Conservation (phyloP, 2,329 filamentous ascomycete genomes). For the Monosporascus ibericus region DNA sequence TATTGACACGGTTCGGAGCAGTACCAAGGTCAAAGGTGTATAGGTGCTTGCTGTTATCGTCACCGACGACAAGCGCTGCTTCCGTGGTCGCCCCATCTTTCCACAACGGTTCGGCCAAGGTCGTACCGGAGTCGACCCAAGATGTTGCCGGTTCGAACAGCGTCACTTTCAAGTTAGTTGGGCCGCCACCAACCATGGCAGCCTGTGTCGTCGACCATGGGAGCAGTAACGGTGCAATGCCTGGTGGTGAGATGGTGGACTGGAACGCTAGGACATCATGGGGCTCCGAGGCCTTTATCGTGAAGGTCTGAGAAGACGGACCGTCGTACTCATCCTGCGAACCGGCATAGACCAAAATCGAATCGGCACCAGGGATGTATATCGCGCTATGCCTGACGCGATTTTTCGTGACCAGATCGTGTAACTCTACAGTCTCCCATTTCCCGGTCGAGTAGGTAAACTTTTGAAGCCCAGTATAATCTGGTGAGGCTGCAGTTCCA, state of each 20-base stretch:
- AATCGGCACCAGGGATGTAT: conserved; percentile 64
- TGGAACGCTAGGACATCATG: conserved; percentile 55
- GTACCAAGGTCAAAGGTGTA: conserved; percentile 70
- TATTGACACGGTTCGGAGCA: conserved; percentile 69
- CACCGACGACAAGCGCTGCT: conserved; percentile 60
- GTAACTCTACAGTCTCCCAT: conserved; percentile 43
- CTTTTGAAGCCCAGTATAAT: conserved; percentile 71
- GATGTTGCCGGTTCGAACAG: conserved; percentile 58
- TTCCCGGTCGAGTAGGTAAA: conserved; percentile 48
- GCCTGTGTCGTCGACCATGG: conserved; percentile 66
- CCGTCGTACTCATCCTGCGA: conserved; percentile 52
- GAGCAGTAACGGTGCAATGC: conserved; percentile 64
- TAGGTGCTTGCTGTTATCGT: conserved; percentile 72
- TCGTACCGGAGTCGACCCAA: conserved; percentile 64
- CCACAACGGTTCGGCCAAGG: conserved; percentile 53
- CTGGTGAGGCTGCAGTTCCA: conserved; percentile 49
- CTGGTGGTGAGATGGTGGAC: conserved; percentile 53
- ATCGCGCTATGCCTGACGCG: conserved; percentile 69
- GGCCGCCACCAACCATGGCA: conserved; percentile 67
- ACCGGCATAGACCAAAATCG: conserved; percentile 78
- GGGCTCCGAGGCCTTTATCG: conserved; percentile 60
- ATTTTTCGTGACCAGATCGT: conserved; percentile 54
- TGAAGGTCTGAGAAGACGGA: conserved; percentile 68
- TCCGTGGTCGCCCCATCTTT: conserved; percentile 52
- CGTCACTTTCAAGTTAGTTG: conserved; percentile 62